Conservation (phyloP, 305 asterid species). For the Solanum hybrid region DNA sequence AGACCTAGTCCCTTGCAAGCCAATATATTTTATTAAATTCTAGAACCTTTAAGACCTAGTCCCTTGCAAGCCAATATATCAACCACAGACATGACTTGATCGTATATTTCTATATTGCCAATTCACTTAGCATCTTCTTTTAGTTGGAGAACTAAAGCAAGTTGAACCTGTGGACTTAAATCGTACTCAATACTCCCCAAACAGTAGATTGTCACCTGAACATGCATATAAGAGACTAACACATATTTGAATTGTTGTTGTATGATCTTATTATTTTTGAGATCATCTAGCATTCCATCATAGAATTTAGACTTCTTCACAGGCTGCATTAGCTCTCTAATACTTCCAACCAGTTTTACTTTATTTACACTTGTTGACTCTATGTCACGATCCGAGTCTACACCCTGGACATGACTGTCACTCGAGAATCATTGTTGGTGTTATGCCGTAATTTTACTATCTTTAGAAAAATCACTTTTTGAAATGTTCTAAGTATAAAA, state of each 20-base stretch:
- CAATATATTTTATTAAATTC: neutral
- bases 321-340: neutral
- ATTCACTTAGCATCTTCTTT: neutral
- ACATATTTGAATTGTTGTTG: neutral
- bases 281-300: neutral
- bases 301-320: neutral
- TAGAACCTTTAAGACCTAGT: neutral
- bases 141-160: neutral
- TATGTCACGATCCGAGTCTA: too few relatives aligned
- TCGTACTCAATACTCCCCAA: neutral
- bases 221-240: neutral
- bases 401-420: too few relatives aligned
- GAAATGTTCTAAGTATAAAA: too few relatives aligned
- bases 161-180: neutral
- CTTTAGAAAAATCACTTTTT: too few relatives aligned
- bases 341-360: neutral
- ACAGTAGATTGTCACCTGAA: neutral
- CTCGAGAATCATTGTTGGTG: too few relatives aligned
- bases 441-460: too few relatives aligned
- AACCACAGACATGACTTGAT: neutral
- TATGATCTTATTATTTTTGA: neutral
- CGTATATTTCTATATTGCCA: neutral
- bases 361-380: neutral
- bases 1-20: neutral
- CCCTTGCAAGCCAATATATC: neutral